Conservation (phyloP, 208 protist species). For the Acanthamoeba sp. region DNA sequence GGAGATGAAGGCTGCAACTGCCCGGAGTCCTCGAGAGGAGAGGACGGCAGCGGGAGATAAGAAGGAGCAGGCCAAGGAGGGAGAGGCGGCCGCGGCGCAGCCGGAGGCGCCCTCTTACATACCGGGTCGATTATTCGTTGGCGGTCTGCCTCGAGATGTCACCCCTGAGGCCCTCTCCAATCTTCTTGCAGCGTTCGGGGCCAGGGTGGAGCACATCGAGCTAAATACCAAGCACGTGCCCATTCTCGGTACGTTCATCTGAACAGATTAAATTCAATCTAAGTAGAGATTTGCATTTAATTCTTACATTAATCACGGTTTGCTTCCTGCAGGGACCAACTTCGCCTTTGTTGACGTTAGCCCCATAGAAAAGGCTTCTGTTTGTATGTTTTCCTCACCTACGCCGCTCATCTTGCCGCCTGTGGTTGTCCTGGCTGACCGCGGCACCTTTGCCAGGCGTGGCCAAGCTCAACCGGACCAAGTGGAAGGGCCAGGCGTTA, state of each 20-base stretch:
- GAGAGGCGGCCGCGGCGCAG: background rate
- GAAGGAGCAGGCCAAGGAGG: background rate
- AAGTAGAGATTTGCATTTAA: background rate
- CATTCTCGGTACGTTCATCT: background rate
- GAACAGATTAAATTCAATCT: background rate
- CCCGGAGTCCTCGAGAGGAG: background rate
- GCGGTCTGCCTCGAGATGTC: background rate
- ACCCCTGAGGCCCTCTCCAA: background rate
- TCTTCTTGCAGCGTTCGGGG: background rate
- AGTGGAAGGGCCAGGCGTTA: conserved; percentile 1
- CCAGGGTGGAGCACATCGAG: background rate
- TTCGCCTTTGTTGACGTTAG: conserved; percentile 23
- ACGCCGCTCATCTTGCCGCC: background rate
- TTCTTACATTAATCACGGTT: background rate
- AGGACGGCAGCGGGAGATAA: background rate
- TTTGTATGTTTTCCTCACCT: background rate
- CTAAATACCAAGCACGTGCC: conserved; percentile 1
- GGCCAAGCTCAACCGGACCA: background rate
- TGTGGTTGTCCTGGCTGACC: background rate
- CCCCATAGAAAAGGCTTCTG: background rate
- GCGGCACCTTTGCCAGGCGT: background rate
- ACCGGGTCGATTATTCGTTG: background rate
- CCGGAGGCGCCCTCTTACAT: background rate
- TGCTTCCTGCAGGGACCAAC: background rate
- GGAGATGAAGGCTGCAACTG: background rate